Percentiles rank a stretch among this genome's conserved stretches.
These are phyloP conservation scores for Fragaria vesca DNA, from an alignment of 306 rosid genomes.

Conservation along the genomic window DNA sequence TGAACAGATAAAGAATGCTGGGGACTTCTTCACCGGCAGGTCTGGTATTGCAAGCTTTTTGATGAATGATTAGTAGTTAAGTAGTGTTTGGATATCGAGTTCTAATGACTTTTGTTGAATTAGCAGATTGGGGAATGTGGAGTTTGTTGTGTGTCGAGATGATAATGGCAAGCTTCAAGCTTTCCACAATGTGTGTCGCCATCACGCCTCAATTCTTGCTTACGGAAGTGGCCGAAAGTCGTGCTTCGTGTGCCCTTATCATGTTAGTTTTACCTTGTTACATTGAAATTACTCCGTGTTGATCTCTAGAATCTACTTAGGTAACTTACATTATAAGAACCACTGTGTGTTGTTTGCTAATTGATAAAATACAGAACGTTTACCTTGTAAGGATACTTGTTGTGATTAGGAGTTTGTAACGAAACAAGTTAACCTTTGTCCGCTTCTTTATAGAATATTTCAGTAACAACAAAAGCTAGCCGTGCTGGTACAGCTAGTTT, in stretches of 20 bases:
- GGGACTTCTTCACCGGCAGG: conserved; percentile 86
- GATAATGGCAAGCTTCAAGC: conserved; percentile 53
- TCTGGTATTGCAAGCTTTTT: conserved; percentile 19
- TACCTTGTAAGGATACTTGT: not conserved
- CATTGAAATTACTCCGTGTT: not conserved
- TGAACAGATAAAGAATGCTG: conserved; percentile 59
- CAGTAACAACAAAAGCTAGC: not conserved
- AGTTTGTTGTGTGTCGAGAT: conserved; percentile 79
- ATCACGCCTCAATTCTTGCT: conserved; percentile 82
- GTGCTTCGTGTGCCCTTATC: conserved; percentile 95
- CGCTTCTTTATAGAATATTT: not conserved
- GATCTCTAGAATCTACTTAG: not conserved
- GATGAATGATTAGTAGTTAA: conserved; percentile 10
- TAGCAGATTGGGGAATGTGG: conserved; percentile 71
- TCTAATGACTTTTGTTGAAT: not conserved
- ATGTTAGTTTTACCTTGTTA: conserved; percentile 48
- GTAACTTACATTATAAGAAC: not conserved
- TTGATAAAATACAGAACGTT: not conserved
- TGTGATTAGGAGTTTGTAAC: not conserved
- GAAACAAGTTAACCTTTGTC: not conserved
- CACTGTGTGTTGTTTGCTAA: not conserved
- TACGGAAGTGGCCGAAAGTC: conserved; percentile 70
- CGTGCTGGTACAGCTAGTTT: too few species aligned
- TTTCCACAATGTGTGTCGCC: conserved; percentile 91
- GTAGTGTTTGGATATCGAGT: conserved; percentile 38